These are phyloP conservation scores for Colletotrichum cereale DNA, from an alignment of 2,329 filamentous ascomycete species.

Conservation along the genomic window DNA sequence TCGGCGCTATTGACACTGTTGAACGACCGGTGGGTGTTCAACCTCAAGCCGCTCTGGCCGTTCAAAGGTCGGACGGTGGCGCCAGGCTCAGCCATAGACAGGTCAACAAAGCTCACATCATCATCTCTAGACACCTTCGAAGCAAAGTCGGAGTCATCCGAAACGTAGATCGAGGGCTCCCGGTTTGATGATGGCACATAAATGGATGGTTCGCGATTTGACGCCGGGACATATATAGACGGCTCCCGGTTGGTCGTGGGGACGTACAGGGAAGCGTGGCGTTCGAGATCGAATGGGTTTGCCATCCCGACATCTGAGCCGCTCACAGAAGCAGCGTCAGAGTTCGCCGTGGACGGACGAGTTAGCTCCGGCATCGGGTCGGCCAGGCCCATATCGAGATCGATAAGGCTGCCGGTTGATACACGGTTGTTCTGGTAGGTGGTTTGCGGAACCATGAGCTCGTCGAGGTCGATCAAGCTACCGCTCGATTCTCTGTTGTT, in stretches of 20 bases:
- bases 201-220: slow-evolving; percentile 67
- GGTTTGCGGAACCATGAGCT: slow-evolving; percentile 54
- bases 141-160: slow-evolving; percentile 67
- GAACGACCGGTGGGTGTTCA: slow-evolving; percentile 39
- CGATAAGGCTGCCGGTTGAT: slow-evolving; percentile 63
- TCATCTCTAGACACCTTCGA: slow-evolving; percentile 46
- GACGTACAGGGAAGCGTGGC: slow-evolving; percentile 69
- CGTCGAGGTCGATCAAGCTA: slow-evolving; percentile 65
- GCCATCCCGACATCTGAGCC: slow-evolving; percentile 68
- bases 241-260: slow-evolving; percentile 62
- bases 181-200: slow-evolving; percentile 65
- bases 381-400: slow-evolving; percentile 67
- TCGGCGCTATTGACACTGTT: slow-evolving; percentile 41
- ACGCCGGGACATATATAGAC: slow-evolving; percentile 67
- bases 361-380: slow-evolving; percentile 64
- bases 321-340: slow-evolving; percentile 66
- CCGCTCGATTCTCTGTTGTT: slow-evolving; percentile 53
- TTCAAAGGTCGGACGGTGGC: slow-evolving; percentile 32
- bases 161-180: slow-evolving; percentile 72
- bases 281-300: slow-evolving; percentile 73
- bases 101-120: slow-evolving; percentile 48
- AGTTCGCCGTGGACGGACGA: slow-evolving; percentile 71
- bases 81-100: slow-evolving; percentile 44
- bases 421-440: slow-evolving; percentile 50
- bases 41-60: slow-evolving; percentile 25